Evolutionary conservation across 768 basidiomycete species (phyloP), one percentile per base, ranked within the genome.

Genomic region (Auriscalpium microsporum): DNA sequence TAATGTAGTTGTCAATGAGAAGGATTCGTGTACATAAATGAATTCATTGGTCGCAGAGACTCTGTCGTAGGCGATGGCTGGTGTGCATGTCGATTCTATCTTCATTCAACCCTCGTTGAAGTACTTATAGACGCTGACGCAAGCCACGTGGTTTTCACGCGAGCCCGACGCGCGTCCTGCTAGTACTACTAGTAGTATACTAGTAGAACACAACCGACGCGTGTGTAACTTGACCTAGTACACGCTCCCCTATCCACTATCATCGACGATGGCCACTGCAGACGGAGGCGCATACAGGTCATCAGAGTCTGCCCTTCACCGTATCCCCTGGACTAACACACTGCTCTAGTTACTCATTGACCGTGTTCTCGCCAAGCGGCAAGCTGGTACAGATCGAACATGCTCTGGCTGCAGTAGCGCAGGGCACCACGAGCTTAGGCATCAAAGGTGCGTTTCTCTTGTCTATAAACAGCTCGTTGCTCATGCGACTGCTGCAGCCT

Each of bases 331-430:
- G 28, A 28, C 28, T 28, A 4, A 28, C 28, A 28, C 28, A 28
- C 28, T 28, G 28, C 28, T 28, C 28, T 68, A 97, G 94, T 68
- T 99, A 96, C 78, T 99, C 96, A 62, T 83, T 99, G 59, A 99
- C 96, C 13, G 95, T 96, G 65, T 99, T 99, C 83, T 96, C 94
- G 40, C 96, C 96, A 53, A 96, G 94, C 64, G 95, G 95, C 62
- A 96, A 94, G 79, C 83, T 99, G 50, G 95, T 99, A 57, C 96
- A 99, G 77, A 99, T 99, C 69, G 96, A 99, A 76, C 96, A 99
- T 74, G 96, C 96, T 47, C 78, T 99, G 58, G 96, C 96, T 54
- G 94, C 94, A 35, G 95, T 98, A 56, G 82, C 90, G 21, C 87
- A 90, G 63, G 95, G 95, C 56, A 94, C 94, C 46, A 98, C 96